A percentile compares a stretch with the other conserved stretches of the same genome.
Conservation (phyloP, 768 basidiomycete genomes). For the Kwoniella mangroviensis region DNA sequence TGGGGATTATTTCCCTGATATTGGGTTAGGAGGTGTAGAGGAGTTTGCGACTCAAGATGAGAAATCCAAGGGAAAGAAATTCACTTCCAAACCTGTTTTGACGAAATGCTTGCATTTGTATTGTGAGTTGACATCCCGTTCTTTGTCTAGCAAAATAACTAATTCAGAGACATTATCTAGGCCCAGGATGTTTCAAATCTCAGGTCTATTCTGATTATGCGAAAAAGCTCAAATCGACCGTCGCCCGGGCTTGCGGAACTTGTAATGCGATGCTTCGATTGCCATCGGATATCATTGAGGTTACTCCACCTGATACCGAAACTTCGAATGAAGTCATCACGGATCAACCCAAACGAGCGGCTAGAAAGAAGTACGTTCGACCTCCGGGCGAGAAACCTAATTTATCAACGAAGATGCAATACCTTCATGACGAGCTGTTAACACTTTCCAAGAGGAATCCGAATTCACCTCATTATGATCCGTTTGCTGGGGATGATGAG, state of each 20-base stretch:
- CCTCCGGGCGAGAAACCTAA: slow-evolving; percentile 46
- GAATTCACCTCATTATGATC: slow-evolving; percentile 83
- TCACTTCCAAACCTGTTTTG: slow-evolving; percentile 65
- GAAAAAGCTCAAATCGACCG: slow-evolving; percentile 65
- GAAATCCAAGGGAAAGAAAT: slow-evolving; percentile 42
- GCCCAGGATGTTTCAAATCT: slow-evolving; percentile 72
- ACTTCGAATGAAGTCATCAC: slow-evolving; percentile 59
- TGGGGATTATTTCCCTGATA: slow-evolving; percentile 58
- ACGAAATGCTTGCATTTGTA: slow-evolving; percentile 95
- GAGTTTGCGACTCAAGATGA: slow-evolving; percentile 57
- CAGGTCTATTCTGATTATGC: slow-evolving; percentile 84
- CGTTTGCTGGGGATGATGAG: slow-evolving; percentile 59
- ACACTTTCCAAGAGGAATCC: slow-evolving; percentile 83
- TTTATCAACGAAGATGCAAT: slow-evolving; percentile 84
- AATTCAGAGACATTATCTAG: slow-evolving; percentile 27
- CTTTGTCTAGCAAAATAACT: neutral
- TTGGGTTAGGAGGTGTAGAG: slow-evolving; percentile 39
- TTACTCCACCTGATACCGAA: slow-evolving; percentile 68
- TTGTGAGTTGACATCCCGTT: slow-evolving; percentile 61
- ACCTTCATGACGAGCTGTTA: slow-evolving; percentile 77
- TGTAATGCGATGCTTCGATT: slow-evolving; percentile 74
- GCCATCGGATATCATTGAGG: slow-evolving; percentile 75
- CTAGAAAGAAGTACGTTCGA: slow-evolving; percentile 45
- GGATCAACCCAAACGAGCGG: slow-evolving; percentile 27
- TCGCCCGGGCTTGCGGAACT: slow-evolving; percentile 68